Base-by-base conservation (phyloP, 2,329 filamentous ascomycete genomes). In the Plectosphaerella plurivora region DNA sequence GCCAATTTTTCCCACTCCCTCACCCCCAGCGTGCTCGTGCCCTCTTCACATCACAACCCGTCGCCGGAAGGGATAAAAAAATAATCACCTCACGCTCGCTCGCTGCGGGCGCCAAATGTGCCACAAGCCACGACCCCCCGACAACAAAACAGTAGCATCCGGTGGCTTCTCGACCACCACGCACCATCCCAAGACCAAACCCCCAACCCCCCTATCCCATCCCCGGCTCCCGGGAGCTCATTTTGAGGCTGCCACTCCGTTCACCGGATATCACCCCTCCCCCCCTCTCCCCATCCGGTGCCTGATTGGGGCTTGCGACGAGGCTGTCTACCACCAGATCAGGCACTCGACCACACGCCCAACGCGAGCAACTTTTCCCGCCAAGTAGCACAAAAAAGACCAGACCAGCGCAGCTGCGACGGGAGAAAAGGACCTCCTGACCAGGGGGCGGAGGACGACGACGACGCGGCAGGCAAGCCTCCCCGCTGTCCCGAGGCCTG, bases 1-100 rank as follows among this genome's bases (percentile, higher is more conserved):
- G 25, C 41, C 36, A 37, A 53, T 41, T 53, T 51, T 50, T 46
- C 25, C 45, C 47, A 47, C 47, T 15, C 50, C 51, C 24, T 53
- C 33, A 28, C 35, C 47, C 33, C 49, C 22, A 22, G 22, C n/a
- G n/a, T n/a, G n/a, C 49, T 44, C 41, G 41, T 48, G 33, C 47
- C 33, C 37, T 50, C 37, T 45, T 50, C 37, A 39, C 44, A 33
- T 48, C 35, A 39, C 53, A 47, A 18, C 24, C 28, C 33, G 37
- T 20, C 18, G 28, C 28, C 28, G 28, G 41, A 44, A 12, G 18
- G 18, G 41, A 18, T 12, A 12, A 47, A 55, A 53, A 53, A 49
- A 47, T 35, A 46, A 46, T 36, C 49, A 42, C 49, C 51, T 20
- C 52, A 33, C 52, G 42, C n/a, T n/a, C n/a, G n/a, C n/a, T n/a